Base-by-base conservation (phyloP, 2,329 filamentous ascomycete species). In the Lachnellula willkommii region DNA sequence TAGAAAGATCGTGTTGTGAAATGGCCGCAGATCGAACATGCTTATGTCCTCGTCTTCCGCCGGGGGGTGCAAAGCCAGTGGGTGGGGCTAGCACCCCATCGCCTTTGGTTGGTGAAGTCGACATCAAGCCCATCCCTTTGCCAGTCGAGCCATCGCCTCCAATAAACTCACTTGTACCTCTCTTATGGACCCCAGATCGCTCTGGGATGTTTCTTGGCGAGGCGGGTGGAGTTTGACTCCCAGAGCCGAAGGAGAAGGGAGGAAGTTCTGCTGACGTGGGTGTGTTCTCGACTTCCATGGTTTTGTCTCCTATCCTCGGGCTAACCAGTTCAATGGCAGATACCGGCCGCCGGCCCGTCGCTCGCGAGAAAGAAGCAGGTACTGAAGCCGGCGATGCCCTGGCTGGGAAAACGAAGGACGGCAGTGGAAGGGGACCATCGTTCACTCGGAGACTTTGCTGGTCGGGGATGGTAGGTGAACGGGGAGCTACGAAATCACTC, bases 131-230 rank as follows among this genome's bases (percentile, higher is more conserved):
- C 11, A 53, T 54, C 32, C 48, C 37, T 49, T 54, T 55, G 14
- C 47, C 74, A 65, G 71, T 61, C 65, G 74, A 71, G 45, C 73
- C 73, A 63, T 87, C 87, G 6, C 88, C 88, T 39, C 89, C 90
- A 46, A 95, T 88, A 66, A 95, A 90, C 69, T 95, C 90, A 69
- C 91, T 96, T 28, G 84, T 88, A 54, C 88, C 88, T 65, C 91
- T 82, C 65, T 86, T 80, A 68, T 90, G 88, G 22, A 85, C 84
- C 32, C 74, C 73, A 22, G 79, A 75, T 57, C 82, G 78, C 20
- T 79, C 76, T 22, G 84, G 78, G 8, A 74, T 70, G 39, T 52
- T 45, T 42, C 52, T 51, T 20, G 80, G 79, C 15, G 73, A 70
- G 11, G 82, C 81, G 17, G 80, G 79, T 14, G 65, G 12, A 66